Evolutionary conservation across 2,329 filamentous ascomycete genomes (phyloP), one percentile per base, ranked within the genome.

Genomic region (Exophiala dermatitidis): DNA sequence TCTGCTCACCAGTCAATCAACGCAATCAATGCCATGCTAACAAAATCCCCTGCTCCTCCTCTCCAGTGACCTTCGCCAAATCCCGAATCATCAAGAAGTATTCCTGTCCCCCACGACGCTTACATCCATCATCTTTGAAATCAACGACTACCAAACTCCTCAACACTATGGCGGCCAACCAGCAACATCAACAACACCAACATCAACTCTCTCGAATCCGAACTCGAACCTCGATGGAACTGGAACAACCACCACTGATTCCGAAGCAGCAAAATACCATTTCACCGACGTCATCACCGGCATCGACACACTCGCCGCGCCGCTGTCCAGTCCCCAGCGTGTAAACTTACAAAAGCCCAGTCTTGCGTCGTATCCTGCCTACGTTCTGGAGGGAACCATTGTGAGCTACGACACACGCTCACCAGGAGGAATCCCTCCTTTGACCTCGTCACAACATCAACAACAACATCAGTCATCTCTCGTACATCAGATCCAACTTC

Each of bases 101-200:
- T 95, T 84, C 73, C 84, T 96, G 65, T 89, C 94, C 67, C 78
- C 81, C 60, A 79, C 86, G 58, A 90, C 89, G 46, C 90, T 90
- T 69, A 88, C 88, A 2, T 90, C 81, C 71, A 83, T 95, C 68
- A 90, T 95, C 63, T 80, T 96, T 69, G 91, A 97, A 65, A 88
- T 97, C 65, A 86, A 87, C 50, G 85, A 96, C 73, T 85, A 87
- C 52, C 19, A 19, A 19, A 19, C 19, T 19, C 19, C 19, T 19
- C 19, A 19, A 19, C 19, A 19, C 19, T 19, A 19, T 19, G 19
- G 19, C 19, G 19, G 84, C 95, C 26, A 79, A 45, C 4, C 26
- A 66, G n/a, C 36, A 12, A 10, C 38, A 42, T 42, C 31, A 10
- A 46, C 50, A 7, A 47, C 50, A 4, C 36, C 47, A 29, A 45